A percentile compares a stretch with the other conserved stretches of the same genome.
These are phyloP conservation scores for Nadsonia starkeyi-henricii DNA, from an alignment of 1,139 yeast species.

Conservation along the genomic window DNA sequence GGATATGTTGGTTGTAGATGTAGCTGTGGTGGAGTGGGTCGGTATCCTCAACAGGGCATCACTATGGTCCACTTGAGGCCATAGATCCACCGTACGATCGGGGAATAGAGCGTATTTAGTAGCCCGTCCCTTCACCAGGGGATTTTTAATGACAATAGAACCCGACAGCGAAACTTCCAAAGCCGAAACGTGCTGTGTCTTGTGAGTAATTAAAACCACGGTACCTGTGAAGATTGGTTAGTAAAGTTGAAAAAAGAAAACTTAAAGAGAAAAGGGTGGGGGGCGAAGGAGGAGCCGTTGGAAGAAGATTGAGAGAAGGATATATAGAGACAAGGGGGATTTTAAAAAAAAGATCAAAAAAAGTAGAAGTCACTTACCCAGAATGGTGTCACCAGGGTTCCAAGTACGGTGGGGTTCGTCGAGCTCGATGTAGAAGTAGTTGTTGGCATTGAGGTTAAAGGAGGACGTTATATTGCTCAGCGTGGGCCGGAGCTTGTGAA, in stretches of 20 bases:
- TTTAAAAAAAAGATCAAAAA: no score
- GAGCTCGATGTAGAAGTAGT: conserved; percentile 54
- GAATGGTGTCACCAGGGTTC: conserved; percentile 55
- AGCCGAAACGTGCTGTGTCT: conserved; percentile 15
- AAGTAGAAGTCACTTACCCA: conserved; percentile 23
- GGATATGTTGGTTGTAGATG: not conserved
- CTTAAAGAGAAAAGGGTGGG: not conserved
- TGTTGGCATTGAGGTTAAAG: conserved; percentile 25
- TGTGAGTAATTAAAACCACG: conserved; percentile 9
- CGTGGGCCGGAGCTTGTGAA: conserved; percentile 6
- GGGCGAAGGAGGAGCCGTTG: no score
- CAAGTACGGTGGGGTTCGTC: conserved; percentile 61
- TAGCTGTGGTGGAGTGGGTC: not conserved
- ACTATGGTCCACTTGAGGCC: conserved; percentile 34
- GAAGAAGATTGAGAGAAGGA: no score
- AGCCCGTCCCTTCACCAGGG: conserved; percentile 21
- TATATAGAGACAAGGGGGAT: no score
- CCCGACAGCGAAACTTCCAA: conserved; percentile 20
- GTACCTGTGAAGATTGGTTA: conserved; percentile 4
- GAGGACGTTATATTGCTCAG: conserved; percentile 7
- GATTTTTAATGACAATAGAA: conserved; percentile 29
- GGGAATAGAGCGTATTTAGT: conserved; percentile 37
- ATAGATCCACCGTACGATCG: conserved; percentile 45
- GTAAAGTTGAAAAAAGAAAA: not conserved
- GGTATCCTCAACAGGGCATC: conserved; percentile 3